Base-by-base conservation (phyloP, 169 alveolate genomes). In the Plasmodium coatneyi region DNA sequence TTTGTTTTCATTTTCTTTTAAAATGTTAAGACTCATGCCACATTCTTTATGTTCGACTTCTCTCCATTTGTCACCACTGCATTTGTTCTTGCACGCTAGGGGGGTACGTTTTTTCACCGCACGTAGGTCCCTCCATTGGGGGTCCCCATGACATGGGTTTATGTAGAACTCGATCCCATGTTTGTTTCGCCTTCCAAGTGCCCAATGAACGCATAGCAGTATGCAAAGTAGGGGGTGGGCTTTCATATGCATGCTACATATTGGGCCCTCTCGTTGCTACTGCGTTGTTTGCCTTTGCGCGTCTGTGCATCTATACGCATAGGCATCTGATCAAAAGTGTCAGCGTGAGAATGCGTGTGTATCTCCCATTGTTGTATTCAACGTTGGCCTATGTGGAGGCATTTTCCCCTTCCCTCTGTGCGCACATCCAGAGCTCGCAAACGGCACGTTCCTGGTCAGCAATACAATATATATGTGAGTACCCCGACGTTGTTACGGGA, bases 221-320 rank as follows among this genome's bases (percentile, higher is more conserved):
- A 84, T 30, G 66, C 16, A 66, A 16, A 82, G 28, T 34, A 70
- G 30, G 43, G 74, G 14, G 9, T 1, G 3, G 14, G 16, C 46
- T 82, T 66, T 82, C 36, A 39, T 41, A 66, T 66, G 79, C 92
- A 84, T 84, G 80, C 78, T 84, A 84, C 92, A 84, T 84, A 41
- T 22, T 83, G 60, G 22, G 71, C 49, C 32, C 36, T 28, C 28
- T 39, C 16, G 60, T 19, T 79, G 36, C 36, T 66, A 66, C 16
- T 5, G 34, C n/a, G n/a, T 25, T 66, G 76, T 66, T 16, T 66
- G 30, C 41, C 41, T 28, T 66, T 66, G 76, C 36, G 74, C 10
- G 32, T 60, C 74, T 60, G 1, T n/a, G 32, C 10, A 25, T 34
- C 34, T 60, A 60, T 14, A 60, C 74, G 14, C 32, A 5, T 60